Base-by-base conservation (phyloP, 371 early-diverging fungal species). In the Batkoa obscura region DNA sequence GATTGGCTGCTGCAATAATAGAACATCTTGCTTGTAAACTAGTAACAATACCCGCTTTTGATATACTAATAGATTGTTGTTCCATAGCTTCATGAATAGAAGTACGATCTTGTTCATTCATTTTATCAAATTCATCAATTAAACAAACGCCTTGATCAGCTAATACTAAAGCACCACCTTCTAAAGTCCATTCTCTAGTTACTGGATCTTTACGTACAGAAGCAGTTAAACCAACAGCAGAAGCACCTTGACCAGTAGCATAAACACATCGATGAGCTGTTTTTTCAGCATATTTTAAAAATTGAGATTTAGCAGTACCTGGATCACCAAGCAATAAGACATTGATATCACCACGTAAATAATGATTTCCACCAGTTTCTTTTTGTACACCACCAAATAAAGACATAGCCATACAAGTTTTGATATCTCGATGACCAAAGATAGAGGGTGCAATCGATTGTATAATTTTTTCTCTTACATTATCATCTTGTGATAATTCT, bases 1-100 rank as follows among this genome's bases (percentile, higher is more conserved):
- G 99, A 71, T 99, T 99, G 56, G 99, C 99, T 3, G 98, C 99
- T 2, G 99, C 97, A 56, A 99, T 76, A 39, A 99, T 83, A 0
- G 93, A 77, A 65, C 96, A 96, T 56, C 99, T 81, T 0, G 99
- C 99, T 60, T 94, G 89, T 30, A 99, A 73, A 1, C 92, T 83
- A 1, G 98, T 89, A 47, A 96, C 90, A 58, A 99, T 98, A 64
- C 94, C 98, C 32, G 99, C 99, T 68, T 99, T 99, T 51, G 94
- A 90, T 39, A 99, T 88, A 45, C 94, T 93, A 59, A 99, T 96
- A 63, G 86, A 82, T 68, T 99, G 99, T 68, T 99, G 99, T 71
- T 99, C 99, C 99, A 99, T 99, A n/a, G 96, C 98, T 73, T 99
- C 99, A 79, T 98, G 99, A 64, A 99, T 98, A 51, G 85, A 81